Base-by-base conservation (phyloP, 768 basidiomycete species). In the Russula virescens region DNA sequence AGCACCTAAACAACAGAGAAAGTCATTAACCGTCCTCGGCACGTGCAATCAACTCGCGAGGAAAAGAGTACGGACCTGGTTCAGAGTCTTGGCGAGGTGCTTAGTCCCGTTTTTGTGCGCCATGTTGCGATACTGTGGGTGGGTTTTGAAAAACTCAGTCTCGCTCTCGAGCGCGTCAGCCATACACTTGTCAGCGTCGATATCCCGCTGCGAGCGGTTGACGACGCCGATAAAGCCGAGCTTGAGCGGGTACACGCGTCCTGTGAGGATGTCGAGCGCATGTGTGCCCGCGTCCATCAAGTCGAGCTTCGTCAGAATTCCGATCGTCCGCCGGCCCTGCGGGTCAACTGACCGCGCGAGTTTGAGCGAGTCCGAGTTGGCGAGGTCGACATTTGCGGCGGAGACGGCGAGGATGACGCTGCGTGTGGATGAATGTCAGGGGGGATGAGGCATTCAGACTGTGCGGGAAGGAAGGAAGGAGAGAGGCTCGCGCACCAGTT, bases 231-330 rank as follows among this genome's bases (percentile, higher is more conserved):
- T 95, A 75, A 99, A 99, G 49, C 97, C 97, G 13, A 99, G 83
- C 74, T 98, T 98, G 65, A 99, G 84, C 35, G 97, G 97, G 75
- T 99, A 99, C 48, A 98, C 91, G 62, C 96, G 89, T 45, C 97
- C 97, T 0, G 93, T 98, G 42, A 98, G 82, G 67, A 98, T 87
- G 74, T 99, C 96, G 40, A 95, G 77, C 23, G 97, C 97, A 73
- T 99, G 98, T 40, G 97, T 99, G 31, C 97, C 97, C 7, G 95
- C 95, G 70, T 98, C 97, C 97, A 99, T 99, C 50, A 99, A 82
- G 76, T 99, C 97, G 38, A 98, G 84, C 75, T 99, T 99, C 16
- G 96, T 96, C 55, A 99, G 80, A 21, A 99, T 90, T 55, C 97
- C 97, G 60, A 98, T 93, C 14, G 97, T 99, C 34, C 97, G 85